These are phyloP conservation scores for Colletotrichum sp. DNA, from an alignment of 2,329 filamentous ascomycete genomes.

Conservation along the genomic window DNA sequence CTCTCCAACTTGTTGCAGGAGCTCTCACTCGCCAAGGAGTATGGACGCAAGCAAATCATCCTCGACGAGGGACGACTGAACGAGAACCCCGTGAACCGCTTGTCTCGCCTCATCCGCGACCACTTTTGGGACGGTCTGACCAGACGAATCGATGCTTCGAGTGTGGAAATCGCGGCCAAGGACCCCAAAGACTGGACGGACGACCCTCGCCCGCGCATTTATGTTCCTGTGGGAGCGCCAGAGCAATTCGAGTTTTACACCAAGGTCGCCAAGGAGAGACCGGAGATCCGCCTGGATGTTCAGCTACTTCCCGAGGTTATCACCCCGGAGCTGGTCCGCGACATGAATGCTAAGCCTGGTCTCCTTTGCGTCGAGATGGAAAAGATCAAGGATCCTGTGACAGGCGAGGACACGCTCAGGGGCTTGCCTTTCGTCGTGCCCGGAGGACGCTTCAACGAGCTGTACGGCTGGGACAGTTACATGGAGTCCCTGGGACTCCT, in stretches of 20 bases:
- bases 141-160: slow-evolving; percentile 85
- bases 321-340: slow-evolving; percentile 79
- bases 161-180: slow-evolving; percentile 82
- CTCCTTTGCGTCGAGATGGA: slow-evolving; percentile 91
- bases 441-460: slow-evolving; percentile 94
- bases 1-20: slow-evolving; percentile 96
- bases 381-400: slow-evolving; percentile 68
- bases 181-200: slow-evolving; percentile 97
- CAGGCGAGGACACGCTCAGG: slow-evolving; percentile 72
- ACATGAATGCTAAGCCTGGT: slow-evolving; percentile 86
- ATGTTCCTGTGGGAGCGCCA: slow-evolving; percentile 82
- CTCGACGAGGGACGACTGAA: slow-evolving; percentile 90
- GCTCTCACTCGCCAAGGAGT: slow-evolving; percentile 88
- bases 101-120: slow-evolving; percentile 84
- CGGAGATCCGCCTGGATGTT: slow-evolving; percentile 88
- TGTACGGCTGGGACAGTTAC: slow-evolving; percentile 99
- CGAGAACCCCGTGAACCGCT: slow-evolving; percentile 90
- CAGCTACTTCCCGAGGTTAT: slow-evolving; percentile 77
- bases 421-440: slow-evolving; percentile 97
- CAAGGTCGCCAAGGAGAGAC: slow-evolving; percentile 76
- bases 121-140: slow-evolving; percentile 95
- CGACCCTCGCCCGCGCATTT: slow-evolving; percentile 89
- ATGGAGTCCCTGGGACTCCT: slow-evolving; percentile 94
- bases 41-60: slow-evolving; percentile 86
- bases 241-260: slow-evolving; percentile 92